These are phyloP conservation scores for Pseudogymnoascus sp. DNA, from an alignment of 2,329 filamentous ascomycete genomes.

Conservation along the genomic window DNA sequence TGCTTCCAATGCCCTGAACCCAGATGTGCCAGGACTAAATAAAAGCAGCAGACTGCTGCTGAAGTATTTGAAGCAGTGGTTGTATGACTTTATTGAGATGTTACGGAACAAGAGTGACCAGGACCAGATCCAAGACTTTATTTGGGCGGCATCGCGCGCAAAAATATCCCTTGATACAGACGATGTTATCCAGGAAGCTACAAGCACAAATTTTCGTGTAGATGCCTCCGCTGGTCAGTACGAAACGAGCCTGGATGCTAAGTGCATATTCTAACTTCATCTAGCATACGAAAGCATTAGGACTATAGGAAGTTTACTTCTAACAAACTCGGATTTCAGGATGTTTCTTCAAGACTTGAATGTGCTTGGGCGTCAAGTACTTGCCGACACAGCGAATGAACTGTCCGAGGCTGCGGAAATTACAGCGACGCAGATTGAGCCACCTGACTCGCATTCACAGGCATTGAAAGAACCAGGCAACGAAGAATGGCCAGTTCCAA, in stretches of 20 bases:
- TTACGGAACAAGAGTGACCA: slow-evolving; percentile 71
- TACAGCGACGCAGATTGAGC: slow-evolving; percentile 64
- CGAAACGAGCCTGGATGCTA: neutral
- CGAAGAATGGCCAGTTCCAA: slow-evolving; percentile 41
- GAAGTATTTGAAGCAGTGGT: slow-evolving; percentile 62
- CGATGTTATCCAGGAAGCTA: slow-evolving; percentile 52
- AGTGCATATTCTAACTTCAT: neutral
- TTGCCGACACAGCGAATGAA: slow-evolving; percentile 76
- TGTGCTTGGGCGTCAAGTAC: slow-evolving; percentile 72
- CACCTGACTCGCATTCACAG: slow-evolving; percentile 51
- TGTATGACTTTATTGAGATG: slow-evolving; percentile 74
- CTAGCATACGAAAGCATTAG: slow-evolving; percentile 71
- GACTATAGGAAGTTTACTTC: slow-evolving; percentile 73
- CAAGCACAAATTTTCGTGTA: slow-evolving; percentile 55
- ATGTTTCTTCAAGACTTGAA: slow-evolving; percentile 75
- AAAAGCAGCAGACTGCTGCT: slow-evolving; percentile 66
- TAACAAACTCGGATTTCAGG: slow-evolving; percentile 86
- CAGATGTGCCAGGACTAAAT: slow-evolving; percentile 65
- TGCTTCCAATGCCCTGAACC: slow-evolving; percentile 68
- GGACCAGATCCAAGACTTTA: slow-evolving; percentile 84
- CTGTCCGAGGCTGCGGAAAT: slow-evolving; percentile 67
- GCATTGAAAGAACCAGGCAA: slow-evolving; percentile 41
- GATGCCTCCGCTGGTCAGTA: slow-evolving; percentile 60
- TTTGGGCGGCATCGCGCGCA: slow-evolving; percentile 77
- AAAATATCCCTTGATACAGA: slow-evolving; percentile 58